phyloP scores from a whole-genome alignment of 371 early-diverging fungal species.

The Mucor sp. region DNA sequence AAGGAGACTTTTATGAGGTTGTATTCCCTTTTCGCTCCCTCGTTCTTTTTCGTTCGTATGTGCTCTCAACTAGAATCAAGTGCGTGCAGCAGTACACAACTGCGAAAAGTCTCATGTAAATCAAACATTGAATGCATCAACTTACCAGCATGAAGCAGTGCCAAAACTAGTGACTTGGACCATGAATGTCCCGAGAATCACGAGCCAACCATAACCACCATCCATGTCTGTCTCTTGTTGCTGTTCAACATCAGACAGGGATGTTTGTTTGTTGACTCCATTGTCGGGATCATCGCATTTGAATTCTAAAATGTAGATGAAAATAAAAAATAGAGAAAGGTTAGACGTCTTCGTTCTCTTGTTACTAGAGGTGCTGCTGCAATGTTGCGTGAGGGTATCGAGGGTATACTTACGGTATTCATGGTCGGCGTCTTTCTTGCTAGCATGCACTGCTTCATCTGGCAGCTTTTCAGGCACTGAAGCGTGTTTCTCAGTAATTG shows the following conservation, averaged over 20 bases:
- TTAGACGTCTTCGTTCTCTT: conserved; percentile 7
- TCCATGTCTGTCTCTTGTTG: conserved; percentile 22
- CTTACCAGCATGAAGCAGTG: conserved; percentile 35
- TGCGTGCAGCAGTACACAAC: background rate
- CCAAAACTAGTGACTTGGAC: conserved; percentile 64
- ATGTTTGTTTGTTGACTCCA: conserved; percentile 11
- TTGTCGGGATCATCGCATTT: conserved; percentile 9
- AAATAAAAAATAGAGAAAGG: conserved; percentile 10
- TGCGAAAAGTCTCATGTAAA: background rate
- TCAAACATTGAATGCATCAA: background rate
- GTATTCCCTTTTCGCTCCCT: background rate
- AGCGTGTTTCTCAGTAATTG: background rate
- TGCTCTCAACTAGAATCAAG: background rate
- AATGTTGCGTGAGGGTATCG: conserved; percentile 4
- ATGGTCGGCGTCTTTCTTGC: background rate
- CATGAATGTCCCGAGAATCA: conserved; percentile 56
- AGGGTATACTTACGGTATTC: conserved; percentile 13
- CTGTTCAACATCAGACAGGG: background rate
- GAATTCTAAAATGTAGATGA: conserved; percentile 16
- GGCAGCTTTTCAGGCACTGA: background rate
- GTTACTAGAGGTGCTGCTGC: too few relatives aligned
- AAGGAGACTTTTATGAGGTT: conserved; percentile 5
- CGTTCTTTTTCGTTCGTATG: too few relatives aligned
- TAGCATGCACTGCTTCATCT: background rate
- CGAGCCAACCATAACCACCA: conserved; percentile 62